A percentile compares a stretch with the other conserved stretches of the same genome.
Conservation (phyloP, 1,284 basidiomycete species). For the Cryptococcus sp. region DNA sequence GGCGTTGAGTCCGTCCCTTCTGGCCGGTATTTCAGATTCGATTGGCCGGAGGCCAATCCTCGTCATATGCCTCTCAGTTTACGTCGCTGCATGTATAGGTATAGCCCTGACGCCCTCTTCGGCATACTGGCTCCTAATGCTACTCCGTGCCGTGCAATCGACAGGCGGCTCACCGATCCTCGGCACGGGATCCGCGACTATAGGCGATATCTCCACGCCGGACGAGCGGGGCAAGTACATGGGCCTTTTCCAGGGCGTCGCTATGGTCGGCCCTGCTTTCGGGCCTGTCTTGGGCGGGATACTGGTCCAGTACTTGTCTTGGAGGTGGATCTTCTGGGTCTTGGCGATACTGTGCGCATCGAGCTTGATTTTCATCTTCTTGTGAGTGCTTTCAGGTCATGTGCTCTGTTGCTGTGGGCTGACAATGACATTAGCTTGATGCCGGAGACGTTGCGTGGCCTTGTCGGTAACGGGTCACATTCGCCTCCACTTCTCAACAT, state of each 20-base stretch:
- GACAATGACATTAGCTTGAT: too few species aligned
- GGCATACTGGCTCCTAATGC: slow-evolving; percentile 42
- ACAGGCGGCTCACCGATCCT: slow-evolving; percentile 47
- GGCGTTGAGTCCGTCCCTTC: slow-evolving; percentile 47
- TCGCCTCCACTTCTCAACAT: not conserved
- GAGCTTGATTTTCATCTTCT: too few species aligned
- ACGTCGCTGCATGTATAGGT: slow-evolving; percentile 44
- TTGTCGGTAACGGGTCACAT: too few species aligned
- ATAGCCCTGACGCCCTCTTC: slow-evolving; percentile 42
- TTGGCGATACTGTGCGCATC: not conserved
- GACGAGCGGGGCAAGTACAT: slow-evolving; percentile 45
- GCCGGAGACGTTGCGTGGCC: too few species aligned
- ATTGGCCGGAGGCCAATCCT: slow-evolving; percentile 42
- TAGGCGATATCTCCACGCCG: slow-evolving; percentile 46
- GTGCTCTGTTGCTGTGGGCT: too few species aligned
- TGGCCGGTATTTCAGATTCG: slow-evolving; percentile 40
- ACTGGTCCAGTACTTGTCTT: not conserved
- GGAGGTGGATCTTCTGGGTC: not conserved
- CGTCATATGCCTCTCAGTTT: slow-evolving; percentile 40
- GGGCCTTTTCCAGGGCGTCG: slow-evolving; percentile 34
- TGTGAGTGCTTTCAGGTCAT: too few species aligned
- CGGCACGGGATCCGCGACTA: slow-evolving; percentile 42
- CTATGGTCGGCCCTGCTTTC: slow-evolving; percentile 32
- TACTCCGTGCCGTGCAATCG: slow-evolving; percentile 38
- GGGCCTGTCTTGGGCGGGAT: slow-evolving; percentile 3